phyloP scores from a whole-genome alignment of 2,329 filamentous ascomycete genomes.

The Arthroderma sp. region DNA sequence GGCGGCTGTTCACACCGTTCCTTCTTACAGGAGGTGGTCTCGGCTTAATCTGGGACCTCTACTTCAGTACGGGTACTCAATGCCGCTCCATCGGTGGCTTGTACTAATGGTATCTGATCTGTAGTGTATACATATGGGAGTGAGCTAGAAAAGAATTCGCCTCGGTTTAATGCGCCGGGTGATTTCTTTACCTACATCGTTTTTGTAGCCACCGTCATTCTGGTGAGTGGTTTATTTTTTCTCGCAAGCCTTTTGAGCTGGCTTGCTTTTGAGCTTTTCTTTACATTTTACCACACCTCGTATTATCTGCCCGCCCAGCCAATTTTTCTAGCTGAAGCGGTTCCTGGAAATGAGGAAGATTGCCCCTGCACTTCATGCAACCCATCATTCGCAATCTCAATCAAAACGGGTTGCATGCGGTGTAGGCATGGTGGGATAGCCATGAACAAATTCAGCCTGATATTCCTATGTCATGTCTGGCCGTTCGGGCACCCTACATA shows the following conservation, averaged over 20 bases:
- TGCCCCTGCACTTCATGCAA: constrained; percentile 51
- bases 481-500: constrained; percentile 53
- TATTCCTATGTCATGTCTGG: constrained; percentile 45
- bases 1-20: constrained; percentile 47
- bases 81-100: constrained; percentile 8
- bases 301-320: constrained; percentile 70
- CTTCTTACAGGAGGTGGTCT: constrained; percentile 43
- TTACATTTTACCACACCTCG: constrained; percentile 37
- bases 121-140: constrained; percentile 63
- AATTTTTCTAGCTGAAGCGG: constrained; percentile 54
- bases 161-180: constrained; percentile 61
- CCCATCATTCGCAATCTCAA: constrained; percentile 55
- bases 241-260: constrained; percentile 1
- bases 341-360: constrained; percentile 78
- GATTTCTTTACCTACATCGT: constrained; percentile 69
- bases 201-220: constrained; percentile 57
- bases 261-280: constrained; percentile 11
- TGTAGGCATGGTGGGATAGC: constrained; percentile 65
- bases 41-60: constrained; percentile 57
- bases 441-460: constrained; percentile 48
- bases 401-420: constrained; percentile 47
- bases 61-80: constrained; percentile 43
- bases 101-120: constrained; percentile 17
- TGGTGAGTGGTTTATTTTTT: constrained; percentile 50
- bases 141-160: constrained; percentile 56